Conservation (phyloP, 345 rosid genomes). For the Citrus medica region DNA sequence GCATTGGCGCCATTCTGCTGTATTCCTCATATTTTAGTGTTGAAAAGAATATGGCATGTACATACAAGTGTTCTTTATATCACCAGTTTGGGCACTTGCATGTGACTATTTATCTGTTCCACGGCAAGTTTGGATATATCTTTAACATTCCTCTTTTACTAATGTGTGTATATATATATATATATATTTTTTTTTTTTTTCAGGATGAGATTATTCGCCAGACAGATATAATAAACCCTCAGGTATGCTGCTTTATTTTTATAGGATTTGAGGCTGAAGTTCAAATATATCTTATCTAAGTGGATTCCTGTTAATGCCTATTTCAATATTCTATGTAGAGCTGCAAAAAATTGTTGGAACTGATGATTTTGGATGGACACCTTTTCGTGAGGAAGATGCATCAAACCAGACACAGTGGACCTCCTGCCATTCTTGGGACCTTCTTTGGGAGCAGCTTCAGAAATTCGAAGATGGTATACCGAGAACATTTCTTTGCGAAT, state of each 20-base stretch:
- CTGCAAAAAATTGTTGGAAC: constrained; percentile 66
- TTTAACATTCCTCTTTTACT: constrained; percentile 1
- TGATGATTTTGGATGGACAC: constrained; percentile 75
- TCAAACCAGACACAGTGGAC: constrained; percentile 42
- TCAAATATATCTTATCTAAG: not conserved
- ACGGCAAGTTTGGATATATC: not conserved
- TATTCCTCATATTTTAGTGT: not conserved
- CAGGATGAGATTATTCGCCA: constrained; percentile 69
- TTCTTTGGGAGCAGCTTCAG: constrained; percentile 39
- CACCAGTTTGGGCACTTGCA: not conserved
- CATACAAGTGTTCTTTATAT: not conserved
- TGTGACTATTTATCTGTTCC: not conserved
- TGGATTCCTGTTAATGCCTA: not conserved
- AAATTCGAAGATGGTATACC: constrained; percentile 42
- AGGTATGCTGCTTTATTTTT: constrained; percentile 47
- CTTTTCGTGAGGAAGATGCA: constrained; percentile 57
- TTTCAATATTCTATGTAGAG: constrained; percentile 37
- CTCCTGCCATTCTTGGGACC: constrained; percentile 48
- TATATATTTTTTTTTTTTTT: not conserved
- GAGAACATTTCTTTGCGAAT: constrained; percentile 73
- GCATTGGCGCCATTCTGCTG: not conserved
- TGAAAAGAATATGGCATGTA: not conserved
- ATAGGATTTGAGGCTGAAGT: not conserved
- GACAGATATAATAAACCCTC: constrained; percentile 81
- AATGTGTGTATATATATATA: too few species aligned